Evolutionary conservation across 371 early-diverging fungal species (phyloP).

Genomic region (Capillidium rhysosporum): DNA sequence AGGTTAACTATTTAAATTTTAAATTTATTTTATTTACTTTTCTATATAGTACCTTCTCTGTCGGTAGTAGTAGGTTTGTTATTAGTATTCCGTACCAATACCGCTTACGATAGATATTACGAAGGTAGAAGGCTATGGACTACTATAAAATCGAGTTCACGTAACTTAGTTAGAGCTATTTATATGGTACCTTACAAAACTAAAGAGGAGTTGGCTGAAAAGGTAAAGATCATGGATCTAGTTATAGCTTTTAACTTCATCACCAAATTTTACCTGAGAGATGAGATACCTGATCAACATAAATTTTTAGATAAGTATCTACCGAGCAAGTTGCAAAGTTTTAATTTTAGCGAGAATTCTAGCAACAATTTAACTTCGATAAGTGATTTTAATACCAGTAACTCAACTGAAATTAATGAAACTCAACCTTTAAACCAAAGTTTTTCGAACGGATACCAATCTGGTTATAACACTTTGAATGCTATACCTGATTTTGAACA

Average conservation of each 20-base stretch:
- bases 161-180: constrained; percentile 36
- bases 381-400: neutral
- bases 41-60: neutral
- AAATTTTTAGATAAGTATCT: constrained; percentile 27
- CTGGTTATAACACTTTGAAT: neutral
- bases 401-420: neutral
- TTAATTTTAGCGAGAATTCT: neutral
- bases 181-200: constrained; percentile 34
- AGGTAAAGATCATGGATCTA: constrained; percentile 46
- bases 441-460: neutral
- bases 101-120: constrained; percentile 47
- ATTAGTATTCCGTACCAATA: constrained; percentile 58
- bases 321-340: constrained; percentile 12
- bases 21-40: neutral
- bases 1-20: neutral
- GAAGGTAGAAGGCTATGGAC: constrained; percentile 9
- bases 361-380: neutral
- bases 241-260: constrained; percentile 43
- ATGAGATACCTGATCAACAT: constrained; percentile 35
- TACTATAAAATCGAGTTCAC: constrained; percentile 20
- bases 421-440: neutral
- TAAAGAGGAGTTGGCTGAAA: constrained; percentile 28
- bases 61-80: constrained; percentile 32
- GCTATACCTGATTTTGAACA: neutral
- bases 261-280: constrained; percentile 48